phyloP scores from a whole-genome alignment of 1,284 basidiomycete species.

The Wolfiporia cocos region DNA sequence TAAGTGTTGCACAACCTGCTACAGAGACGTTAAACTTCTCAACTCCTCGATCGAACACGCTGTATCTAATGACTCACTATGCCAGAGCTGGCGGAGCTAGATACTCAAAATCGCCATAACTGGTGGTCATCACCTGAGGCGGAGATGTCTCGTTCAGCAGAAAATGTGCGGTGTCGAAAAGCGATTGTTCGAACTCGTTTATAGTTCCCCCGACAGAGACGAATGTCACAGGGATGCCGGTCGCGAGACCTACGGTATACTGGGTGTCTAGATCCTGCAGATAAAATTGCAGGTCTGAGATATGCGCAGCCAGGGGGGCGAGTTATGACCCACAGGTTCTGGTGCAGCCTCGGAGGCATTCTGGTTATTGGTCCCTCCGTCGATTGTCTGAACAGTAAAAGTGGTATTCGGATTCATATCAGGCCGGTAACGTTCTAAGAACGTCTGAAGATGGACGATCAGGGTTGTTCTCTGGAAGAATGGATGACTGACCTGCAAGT shows the following conservation, averaged over 20 bases:
- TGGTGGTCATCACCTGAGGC: constrained; percentile 48
- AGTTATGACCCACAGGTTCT: constrained; percentile 35
- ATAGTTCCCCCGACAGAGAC: constrained; percentile 28
- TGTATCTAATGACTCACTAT: constrained; percentile 46
- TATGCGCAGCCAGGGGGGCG: constrained; percentile 3
- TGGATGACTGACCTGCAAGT: constrained; percentile 2
- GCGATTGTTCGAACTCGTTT: constrained; percentile 14
- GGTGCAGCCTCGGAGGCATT: constrained; percentile 24
- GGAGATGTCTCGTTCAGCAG: constrained; percentile 30
- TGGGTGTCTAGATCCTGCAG: constrained; percentile 58
- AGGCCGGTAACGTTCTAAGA: constrained; percentile 40
- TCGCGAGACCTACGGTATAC: constrained; percentile 55
- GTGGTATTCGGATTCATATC: constrained; percentile 36
- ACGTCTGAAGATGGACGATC: too few relatives aligned
- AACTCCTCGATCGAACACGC: too few relatives aligned
- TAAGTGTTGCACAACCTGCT: constrained; percentile 50
- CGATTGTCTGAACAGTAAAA: constrained; percentile 35
- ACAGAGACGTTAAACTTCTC: too few relatives aligned
- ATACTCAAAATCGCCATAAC: constrained; percentile 23
- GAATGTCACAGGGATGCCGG: constrained; percentile 26
- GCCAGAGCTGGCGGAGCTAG: constrained; percentile 35
- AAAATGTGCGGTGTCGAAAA: constrained; percentile 19
- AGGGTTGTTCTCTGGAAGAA: too few relatives aligned
- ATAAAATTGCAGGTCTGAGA: too few relatives aligned
- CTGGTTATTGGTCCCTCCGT: constrained; percentile 37